Base-by-base conservation (phyloP, 225 moss, liverwort and hornwort genomes). In the Pseudoscleropodium purum region DNA sequence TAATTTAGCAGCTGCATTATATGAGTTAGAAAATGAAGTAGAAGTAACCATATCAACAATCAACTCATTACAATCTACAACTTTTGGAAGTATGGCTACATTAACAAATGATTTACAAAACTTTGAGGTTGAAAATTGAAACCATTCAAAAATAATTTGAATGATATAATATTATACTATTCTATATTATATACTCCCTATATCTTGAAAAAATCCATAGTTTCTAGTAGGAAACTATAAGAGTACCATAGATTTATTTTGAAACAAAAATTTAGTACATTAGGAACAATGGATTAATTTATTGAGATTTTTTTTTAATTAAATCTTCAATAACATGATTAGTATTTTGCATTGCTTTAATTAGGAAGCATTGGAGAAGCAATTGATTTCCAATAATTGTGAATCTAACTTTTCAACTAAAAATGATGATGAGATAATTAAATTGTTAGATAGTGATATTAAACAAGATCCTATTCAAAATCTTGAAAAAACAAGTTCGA, bases 21-120 rank as follows among this genome's bases (percentile, higher is more conserved):
- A 93, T 86, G 91, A 94, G 49, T 45, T 93, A 63, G 94, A 94
- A 83, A 79, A 16, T 47, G 93, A 94, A 87, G 80, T 93, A 87
- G 94, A 94, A 66, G 65, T 37, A 62, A 90, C 86, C 3, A 34
- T 89, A 43, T 86, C 83, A 8, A 75, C 39, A 10, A 88, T 91
- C 10, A 70, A 81, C 51, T 87, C 72, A 1, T 80, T 90, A 68
- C 93, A 93, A 54, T 89, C 75, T 80, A 68, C 62, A 2, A 12
- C 90, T 33, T 45, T 57, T 52, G 84, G 91, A 83, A 91, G 25
- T 76, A 85, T 91, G 19, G 11, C 47, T 45, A 12, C 49, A 84
- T 76, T 92, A 24, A 45, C 23, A 27, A 89, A 27, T 31, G 92
- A 92, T 57, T 87, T 92, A 21, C 75, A 89, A 81, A 77, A 45